Evolutionary conservation across 306 rosid genomes (phyloP).

Genomic region (Argentina anserina): DNA sequence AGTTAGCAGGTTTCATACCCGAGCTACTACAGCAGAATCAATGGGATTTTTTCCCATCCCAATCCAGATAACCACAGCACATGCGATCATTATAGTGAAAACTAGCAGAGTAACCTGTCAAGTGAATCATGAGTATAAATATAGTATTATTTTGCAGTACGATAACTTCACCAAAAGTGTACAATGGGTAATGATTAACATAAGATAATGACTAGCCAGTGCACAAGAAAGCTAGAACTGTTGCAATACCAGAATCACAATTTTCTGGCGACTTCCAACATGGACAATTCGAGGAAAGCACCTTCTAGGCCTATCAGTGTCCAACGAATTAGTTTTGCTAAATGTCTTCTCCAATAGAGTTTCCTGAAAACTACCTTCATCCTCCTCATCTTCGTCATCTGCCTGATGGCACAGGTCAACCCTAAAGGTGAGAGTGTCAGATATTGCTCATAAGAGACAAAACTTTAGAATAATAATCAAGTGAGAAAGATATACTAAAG

Average conservation of each 20-base stretch:
- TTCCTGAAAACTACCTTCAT: slow-evolving; percentile 63
- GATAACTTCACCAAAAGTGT: not conserved
- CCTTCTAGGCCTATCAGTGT: slow-evolving; percentile 51
- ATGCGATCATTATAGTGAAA: slow-evolving; percentile 50
- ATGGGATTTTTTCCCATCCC: slow-evolving; percentile 61
- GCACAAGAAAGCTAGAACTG: slow-evolving; percentile 12
- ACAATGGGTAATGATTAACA: not conserved
- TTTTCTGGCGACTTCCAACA: slow-evolving; percentile 73
- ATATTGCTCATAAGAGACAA: slow-evolving; percentile 28
- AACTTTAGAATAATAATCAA: not conserved
- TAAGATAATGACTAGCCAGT: slow-evolving; percentile 1
- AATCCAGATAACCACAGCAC: slow-evolving; percentile 81
- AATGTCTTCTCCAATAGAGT: slow-evolving; percentile 62
- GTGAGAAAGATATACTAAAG: slow-evolving; percentile 1
- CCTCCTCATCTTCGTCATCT: slow-evolving; percentile 71
- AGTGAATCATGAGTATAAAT: slow-evolving; percentile 26
- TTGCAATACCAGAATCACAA: slow-evolving; percentile 67
- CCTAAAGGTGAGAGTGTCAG: slow-evolving; percentile 44
- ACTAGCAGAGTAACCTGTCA: slow-evolving; percentile 61
- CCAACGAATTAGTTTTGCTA: slow-evolving; percentile 31
- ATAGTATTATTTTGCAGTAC: not conserved
- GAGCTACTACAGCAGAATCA: slow-evolving; percentile 67
- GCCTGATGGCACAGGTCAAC: slow-evolving; percentile 99
- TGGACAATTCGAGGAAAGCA: slow-evolving; percentile 71
- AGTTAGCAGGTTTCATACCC: slow-evolving; percentile 43